phyloP scores from a whole-genome alignment of 805 yeast genomes.

The Nakazawaea peltata region DNA sequence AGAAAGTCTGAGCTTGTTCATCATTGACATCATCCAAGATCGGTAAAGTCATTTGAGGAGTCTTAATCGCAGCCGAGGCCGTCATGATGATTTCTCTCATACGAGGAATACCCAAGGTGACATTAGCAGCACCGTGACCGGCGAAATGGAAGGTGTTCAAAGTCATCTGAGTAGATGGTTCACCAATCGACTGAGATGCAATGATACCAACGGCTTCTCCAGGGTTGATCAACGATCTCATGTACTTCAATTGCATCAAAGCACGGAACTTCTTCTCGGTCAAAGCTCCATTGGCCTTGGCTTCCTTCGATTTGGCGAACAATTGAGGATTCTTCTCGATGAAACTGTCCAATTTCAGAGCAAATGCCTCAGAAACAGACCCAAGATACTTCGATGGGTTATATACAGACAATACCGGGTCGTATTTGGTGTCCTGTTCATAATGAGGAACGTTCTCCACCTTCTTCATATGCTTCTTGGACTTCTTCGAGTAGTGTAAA shows the following conservation, averaged over 20 bases:
- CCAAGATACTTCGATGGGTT: conserved; percentile 91
- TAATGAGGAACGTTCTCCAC: conserved; percentile 56
- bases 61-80: conserved; percentile 88
- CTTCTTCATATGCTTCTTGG: conserved; percentile 62
- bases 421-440: conserved; percentile 58
- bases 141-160: conserved; percentile 96
- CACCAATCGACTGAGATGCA: conserved; percentile 98
- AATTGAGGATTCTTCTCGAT: conserved; percentile 45
- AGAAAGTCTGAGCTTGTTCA: conserved; percentile 85
- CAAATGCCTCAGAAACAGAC: conserved; percentile 85
- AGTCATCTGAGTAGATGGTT: conserved; percentile 99
- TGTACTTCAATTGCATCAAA: conserved; percentile 95
- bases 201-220: conserved; percentile 98
- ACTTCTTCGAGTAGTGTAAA: conserved; percentile 71
- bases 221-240: conserved; percentile 91
- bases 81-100: conserved; percentile 99
- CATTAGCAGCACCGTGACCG: conserved; percentile 99
- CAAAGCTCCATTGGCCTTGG: conserved; percentile 36
- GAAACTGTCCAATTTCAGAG: conserved; percentile 67
- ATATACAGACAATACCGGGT: conserved; percentile 79
- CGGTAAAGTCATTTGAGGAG: conserved; percentile 99
- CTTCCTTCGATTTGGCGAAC: conserved; percentile 48
- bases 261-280: conserved; percentile 85
- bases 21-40: conserved; percentile 72
- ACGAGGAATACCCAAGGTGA: conserved; percentile 98